These are phyloP conservation scores for Aspergillus caelatus DNA, from an alignment of 2,329 filamentous ascomycete species.

Conservation along the genomic window DNA sequence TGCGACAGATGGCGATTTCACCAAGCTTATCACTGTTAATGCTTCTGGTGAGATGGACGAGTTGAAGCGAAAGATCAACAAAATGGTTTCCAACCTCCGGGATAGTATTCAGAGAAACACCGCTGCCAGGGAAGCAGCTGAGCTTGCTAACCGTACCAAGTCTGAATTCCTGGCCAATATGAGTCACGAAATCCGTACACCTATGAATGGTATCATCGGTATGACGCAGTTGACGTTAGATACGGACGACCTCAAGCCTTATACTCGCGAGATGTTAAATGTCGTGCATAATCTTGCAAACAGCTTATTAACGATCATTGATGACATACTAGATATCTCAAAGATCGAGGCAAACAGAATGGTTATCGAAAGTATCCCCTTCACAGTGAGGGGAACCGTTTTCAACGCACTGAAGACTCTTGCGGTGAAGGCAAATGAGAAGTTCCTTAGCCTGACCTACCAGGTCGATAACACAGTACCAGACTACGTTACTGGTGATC, in stretches of 20 bases:
- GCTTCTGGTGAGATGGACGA: conserved; percentile 99
- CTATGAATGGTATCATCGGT: conserved; percentile 96
- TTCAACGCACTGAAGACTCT: conserved; percentile 97
- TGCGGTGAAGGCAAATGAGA: conserved; percentile 96
- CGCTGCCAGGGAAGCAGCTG: conserved; percentile 90
- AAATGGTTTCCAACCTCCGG: conserved; percentile 94
- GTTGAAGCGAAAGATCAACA: conserved; percentile 97
- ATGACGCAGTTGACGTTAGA: conserved; percentile 97
- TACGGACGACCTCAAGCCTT: conserved; percentile 89
- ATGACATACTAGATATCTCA: conserved; percentile 71
- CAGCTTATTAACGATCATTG: conserved; percentile 94
- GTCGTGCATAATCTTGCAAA: conserved; percentile 97
- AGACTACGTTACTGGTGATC: conserved; percentile 93
- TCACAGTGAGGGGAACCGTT: conserved; percentile 88
- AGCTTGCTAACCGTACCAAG: conserved; percentile 96
- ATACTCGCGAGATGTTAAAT: conserved; percentile 97
- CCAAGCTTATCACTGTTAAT: conserved; percentile 93
- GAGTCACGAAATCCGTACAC: conserved; percentile 97
- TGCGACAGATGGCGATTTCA: conserved; percentile 95
- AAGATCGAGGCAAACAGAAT: conserved; percentile 93
- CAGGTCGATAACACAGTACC: conserved; percentile 91
- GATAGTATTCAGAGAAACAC: conserved; percentile 98
- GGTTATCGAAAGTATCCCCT: conserved; percentile 97
- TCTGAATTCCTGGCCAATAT: conserved; percentile 98
- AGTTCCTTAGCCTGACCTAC: conserved; percentile 89